Evolutionary conservation across 257 asterid species (phyloP).

Genomic region (Przewalskia tangutica): DNA sequence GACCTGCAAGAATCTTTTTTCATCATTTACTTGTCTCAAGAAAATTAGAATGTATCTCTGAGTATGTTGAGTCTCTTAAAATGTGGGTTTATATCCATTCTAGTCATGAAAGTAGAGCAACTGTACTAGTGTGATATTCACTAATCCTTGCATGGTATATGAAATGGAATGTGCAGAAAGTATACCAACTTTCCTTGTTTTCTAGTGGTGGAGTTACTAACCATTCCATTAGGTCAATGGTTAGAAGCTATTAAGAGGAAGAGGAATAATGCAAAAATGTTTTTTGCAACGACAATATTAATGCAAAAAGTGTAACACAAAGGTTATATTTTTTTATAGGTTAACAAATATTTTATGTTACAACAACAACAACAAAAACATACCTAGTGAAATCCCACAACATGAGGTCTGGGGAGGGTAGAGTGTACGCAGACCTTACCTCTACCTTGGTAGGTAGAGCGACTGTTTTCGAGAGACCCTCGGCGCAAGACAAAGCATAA

Average conservation of each 20-base stretch:
- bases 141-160: not conserved
- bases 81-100: not conserved
- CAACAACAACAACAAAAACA: too few species aligned
- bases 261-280: not conserved
- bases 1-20: not conserved
- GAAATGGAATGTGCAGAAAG: not conserved
- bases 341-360: not conserved
- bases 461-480: too few species aligned
- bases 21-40: not conserved
- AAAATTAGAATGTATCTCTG: not conserved
- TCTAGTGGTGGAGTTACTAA: not conserved
- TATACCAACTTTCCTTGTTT: not conserved
- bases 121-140: not conserved
- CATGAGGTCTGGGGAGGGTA: too few species aligned
- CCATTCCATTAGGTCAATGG: not conserved
- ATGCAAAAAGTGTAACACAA: not conserved
- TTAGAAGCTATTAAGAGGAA: not conserved
- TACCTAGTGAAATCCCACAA: too few species aligned
- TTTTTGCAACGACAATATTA: not conserved
- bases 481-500: too few species aligned
- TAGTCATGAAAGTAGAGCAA: not conserved
- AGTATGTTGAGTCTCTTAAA: not conserved
- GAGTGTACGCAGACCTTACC: too few species aligned
- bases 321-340: not conserved
- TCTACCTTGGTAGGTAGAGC: too few species aligned